Evolutionary conservation across 75 land plant genomes (phyloP).

Genomic region (Pinus tabuliformis): DNA sequence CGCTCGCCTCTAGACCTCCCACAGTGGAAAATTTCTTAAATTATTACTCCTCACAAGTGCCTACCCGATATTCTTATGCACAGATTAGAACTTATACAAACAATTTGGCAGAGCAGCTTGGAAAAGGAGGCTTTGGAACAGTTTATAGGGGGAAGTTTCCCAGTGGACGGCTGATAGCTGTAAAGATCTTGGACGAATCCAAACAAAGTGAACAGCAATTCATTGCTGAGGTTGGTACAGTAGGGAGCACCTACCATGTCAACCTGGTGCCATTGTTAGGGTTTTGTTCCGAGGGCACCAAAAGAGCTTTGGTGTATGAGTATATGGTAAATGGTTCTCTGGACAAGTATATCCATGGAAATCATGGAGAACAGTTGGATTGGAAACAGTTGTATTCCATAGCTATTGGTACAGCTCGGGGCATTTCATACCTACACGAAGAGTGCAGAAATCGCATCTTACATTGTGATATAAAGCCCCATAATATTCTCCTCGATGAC

Average conservation of each 20-base stretch:
- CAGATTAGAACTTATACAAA: not conserved
- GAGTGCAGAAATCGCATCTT: not conserved
- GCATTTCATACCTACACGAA: not conserved
- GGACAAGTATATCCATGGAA: constrained; percentile 21
- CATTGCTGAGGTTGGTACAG: constrained; percentile 25
- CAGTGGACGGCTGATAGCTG: constrained; percentile 12
- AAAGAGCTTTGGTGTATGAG: constrained; percentile 44
- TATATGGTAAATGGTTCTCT: constrained; percentile 46
- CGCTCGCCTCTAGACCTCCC: too few species aligned
- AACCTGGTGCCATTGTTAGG: constrained; percentile 45
- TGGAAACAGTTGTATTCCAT: not conserved
- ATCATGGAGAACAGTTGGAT: not conserved
- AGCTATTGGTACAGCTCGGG: not conserved
- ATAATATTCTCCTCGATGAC: too few species aligned
- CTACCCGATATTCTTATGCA: too few species aligned
- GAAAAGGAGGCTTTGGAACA: constrained; percentile 8
- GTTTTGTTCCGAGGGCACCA: constrained; percentile 24
- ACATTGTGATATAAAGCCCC: constrained; percentile 1
- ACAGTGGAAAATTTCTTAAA: too few species aligned
- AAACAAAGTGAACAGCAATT: constrained; percentile 28
- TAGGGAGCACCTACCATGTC: constrained; percentile 30
- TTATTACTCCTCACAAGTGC: too few species aligned
- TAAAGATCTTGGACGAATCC: constrained; percentile 31
- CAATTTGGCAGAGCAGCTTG: not conserved
- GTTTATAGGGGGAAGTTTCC: constrained; percentile 12